Base-by-base conservation (phyloP, 176 grass and related monocot species). In the Oryza glaberrima region DNA sequence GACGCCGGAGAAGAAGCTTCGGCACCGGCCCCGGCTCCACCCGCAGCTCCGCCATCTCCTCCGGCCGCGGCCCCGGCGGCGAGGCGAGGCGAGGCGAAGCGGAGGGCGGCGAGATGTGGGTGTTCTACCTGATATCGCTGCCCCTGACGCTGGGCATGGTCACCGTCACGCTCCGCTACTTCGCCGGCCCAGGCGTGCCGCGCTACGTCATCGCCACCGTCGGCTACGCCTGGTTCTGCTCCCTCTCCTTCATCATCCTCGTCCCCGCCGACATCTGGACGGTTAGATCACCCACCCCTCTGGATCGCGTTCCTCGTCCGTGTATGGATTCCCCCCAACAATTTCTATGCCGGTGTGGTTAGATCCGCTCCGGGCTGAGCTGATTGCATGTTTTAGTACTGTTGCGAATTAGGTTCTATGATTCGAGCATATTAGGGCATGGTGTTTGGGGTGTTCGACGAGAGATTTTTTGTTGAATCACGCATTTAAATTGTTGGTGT, bases 181-280 rank as follows among this genome's bases (percentile, higher is more conserved):
- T 99, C 88, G 94, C 96, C 66, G 96, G 96, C 68, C 96, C 96
- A 5, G 93, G 85, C 72, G 91, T 94, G 81, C 96, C 96, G 66
- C 85, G 88, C 35, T 96, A 99, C 86, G 96, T 99, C 66, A 54
- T 94, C 35, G 74, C 82, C 63, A 94, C 96, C 84, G 96, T 99
- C 86, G 96, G 96, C 76, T 99, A 99, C 88, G 94, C 96, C 56
- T 99, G 96, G 96, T 99, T 99, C 86, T 96, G 94, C 91, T 99
- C 96, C 75, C 91, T 99, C 75, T 95, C 96, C 70, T 91, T 99
- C 81, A 99, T 99, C 88, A 99, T 99, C 88, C 94, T 99, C 76
- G 96, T 99, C 65, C 96, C 96, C 65, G 96, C 96, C 48, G 96
- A 99, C 84, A 99, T 99, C 67, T 99, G 96, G 96, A 96, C 88